A percentile compares a stretch with the other conserved stretches of the same genome.
Evolutionary conservation across 2,329 filamentous ascomycete species (phyloP).

Genomic region (Calonectria crousiana): DNA sequence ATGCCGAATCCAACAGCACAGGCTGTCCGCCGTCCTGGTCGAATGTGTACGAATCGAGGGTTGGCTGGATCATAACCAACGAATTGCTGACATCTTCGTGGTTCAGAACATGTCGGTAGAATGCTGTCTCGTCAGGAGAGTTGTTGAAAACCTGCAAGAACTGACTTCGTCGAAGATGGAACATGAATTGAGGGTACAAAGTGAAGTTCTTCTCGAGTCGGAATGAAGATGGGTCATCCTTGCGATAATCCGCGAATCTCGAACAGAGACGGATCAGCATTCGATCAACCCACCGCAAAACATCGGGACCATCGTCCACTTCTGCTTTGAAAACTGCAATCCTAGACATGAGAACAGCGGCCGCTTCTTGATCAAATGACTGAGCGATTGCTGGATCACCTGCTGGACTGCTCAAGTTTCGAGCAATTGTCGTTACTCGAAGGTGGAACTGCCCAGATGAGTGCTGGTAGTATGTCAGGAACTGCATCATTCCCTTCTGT

Average conservation of each 20-base stretch:
- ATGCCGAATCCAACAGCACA: slow-evolving; percentile 95
- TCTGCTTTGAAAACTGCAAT: slow-evolving; percentile 99
- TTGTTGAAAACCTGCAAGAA: slow-evolving; percentile 99
- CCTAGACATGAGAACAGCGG: slow-evolving; percentile 97
- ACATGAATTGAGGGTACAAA: slow-evolving; percentile 99
- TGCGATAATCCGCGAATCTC: slow-evolving; percentile 96
- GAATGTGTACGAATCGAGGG: slow-evolving; percentile 95
- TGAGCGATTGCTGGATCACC: slow-evolving; percentile 96
- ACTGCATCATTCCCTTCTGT: slow-evolving; percentile 96
- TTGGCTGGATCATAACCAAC: slow-evolving; percentile 98
- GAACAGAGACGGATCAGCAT: slow-evolving; percentile 98
- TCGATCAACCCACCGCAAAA: slow-evolving; percentile 96
- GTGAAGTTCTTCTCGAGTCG: slow-evolving; percentile 98
- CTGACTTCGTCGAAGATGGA: slow-evolving; percentile 95
- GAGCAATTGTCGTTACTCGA: slow-evolving; percentile 92
- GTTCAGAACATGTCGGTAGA: slow-evolving; percentile 96
- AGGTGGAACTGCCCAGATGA: slow-evolving; percentile 96
- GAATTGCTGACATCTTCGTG: slow-evolving; percentile 98
- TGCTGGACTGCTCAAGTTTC: slow-evolving; percentile 91
- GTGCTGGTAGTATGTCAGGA: slow-evolving; percentile 98
- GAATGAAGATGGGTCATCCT: slow-evolving; percentile 98
- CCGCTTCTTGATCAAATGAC: slow-evolving; percentile 98
- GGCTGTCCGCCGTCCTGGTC: slow-evolving; percentile 94
- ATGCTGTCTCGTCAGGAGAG: slow-evolving; percentile 98
- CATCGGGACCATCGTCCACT: slow-evolving; percentile 98